A percentile compares a stretch with the other conserved stretches of the same genome.
phyloP scores from a whole-genome alignment of 495 filamentous ascomycete species.

The Neurospora sp. region DNA sequence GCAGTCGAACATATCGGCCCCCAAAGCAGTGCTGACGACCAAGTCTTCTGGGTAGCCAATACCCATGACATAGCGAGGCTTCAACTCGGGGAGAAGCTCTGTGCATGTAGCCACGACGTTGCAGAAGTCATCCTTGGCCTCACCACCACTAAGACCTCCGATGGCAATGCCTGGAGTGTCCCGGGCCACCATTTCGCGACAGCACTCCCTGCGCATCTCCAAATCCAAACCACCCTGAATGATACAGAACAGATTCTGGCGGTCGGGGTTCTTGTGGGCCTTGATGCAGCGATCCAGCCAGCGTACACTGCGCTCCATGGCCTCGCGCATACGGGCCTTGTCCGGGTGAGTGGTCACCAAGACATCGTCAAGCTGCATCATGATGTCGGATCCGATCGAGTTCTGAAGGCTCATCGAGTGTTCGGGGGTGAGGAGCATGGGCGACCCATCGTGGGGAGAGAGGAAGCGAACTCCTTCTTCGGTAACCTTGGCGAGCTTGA shows the following conservation, averaged over 20 bases:
- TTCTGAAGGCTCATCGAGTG: slow-evolving; percentile 96
- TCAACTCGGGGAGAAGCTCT: slow-evolving; percentile 69
- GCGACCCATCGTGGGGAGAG: slow-evolving; percentile 84
- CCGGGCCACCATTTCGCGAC: slow-evolving; percentile 77
- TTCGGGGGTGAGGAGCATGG: slow-evolving; percentile 97
- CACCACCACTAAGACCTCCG: slow-evolving; percentile 82
- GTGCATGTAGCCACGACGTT: slow-evolving; percentile 77
- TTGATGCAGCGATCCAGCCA: slow-evolving; percentile 96
- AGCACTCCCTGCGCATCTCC: slow-evolving; percentile 78
- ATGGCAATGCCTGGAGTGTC: slow-evolving; percentile 96
- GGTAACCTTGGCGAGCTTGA: slow-evolving; percentile 88
- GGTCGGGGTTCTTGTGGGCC: slow-evolving; percentile 70
- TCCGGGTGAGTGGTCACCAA: slow-evolving; percentile 92
- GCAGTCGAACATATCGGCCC: slow-evolving; percentile 99
- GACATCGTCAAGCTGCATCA: slow-evolving; percentile 98
- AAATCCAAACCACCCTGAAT: slow-evolving; percentile 93
- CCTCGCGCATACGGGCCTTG: slow-evolving; percentile 73
- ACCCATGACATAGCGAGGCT: slow-evolving; percentile 97
- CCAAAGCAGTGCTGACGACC: slow-evolving; percentile 80
- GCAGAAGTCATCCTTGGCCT: slow-evolving; percentile 49
- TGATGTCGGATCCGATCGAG: slow-evolving; percentile 95
- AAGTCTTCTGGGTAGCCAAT: slow-evolving; percentile 96
- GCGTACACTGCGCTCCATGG: slow-evolving; percentile 93
- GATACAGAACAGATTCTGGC: slow-evolving; percentile 96
- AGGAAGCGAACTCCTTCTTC: slow-evolving; percentile 94